These are phyloP conservation scores for Microdochium paspali DNA, from an alignment of 2,329 filamentous ascomycete species.

Conservation along the genomic window DNA sequence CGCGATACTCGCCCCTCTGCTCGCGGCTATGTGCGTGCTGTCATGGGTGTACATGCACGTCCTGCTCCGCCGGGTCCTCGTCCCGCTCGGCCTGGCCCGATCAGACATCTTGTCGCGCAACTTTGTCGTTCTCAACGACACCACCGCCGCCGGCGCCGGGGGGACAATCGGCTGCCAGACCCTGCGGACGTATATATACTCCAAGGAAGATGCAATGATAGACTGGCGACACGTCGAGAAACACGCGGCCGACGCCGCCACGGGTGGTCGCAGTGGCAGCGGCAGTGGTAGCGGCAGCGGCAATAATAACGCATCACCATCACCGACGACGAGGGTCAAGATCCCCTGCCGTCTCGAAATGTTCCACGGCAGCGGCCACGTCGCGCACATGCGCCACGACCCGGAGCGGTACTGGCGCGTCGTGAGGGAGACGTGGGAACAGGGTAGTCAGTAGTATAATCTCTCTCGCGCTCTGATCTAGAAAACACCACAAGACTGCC, in stretches of 20 bases:
- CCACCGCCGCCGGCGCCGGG: background rate
- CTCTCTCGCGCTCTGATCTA: too few species aligned
- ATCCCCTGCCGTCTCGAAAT: slow-evolving; percentile 30
- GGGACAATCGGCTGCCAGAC: slow-evolving; percentile 24
- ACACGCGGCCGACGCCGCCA: slow-evolving; percentile 31
- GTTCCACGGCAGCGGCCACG: slow-evolving; percentile 39
- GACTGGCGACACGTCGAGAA: slow-evolving; percentile 34
- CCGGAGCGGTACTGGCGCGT: slow-evolving; percentile 39
- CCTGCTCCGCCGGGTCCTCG: slow-evolving; percentile 3
- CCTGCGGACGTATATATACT: slow-evolving; percentile 42
- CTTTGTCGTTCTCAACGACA: slow-evolving; percentile 26
- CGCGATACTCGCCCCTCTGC: slow-evolving; percentile 19
- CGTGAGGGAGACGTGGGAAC: slow-evolving; percentile 36
- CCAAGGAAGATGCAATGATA: slow-evolving; percentile 36
- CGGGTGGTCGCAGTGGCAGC: background rate
- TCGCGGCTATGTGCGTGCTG: slow-evolving; percentile 21
- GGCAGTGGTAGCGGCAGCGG: background rate
- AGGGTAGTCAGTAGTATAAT: slow-evolving; percentile 4
- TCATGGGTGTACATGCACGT: slow-evolving; percentile 20
- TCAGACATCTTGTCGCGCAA: slow-evolving; percentile 22
- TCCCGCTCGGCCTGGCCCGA: slow-evolving; percentile 11
- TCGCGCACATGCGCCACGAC: slow-evolving; percentile 37
- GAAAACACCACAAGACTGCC: too few species aligned
- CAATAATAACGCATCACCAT: background rate
- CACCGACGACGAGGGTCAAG: slow-evolving; percentile 18